Base-by-base conservation (phyloP, 106 monocot genomes). In the Dendrobium huoshanense region DNA sequence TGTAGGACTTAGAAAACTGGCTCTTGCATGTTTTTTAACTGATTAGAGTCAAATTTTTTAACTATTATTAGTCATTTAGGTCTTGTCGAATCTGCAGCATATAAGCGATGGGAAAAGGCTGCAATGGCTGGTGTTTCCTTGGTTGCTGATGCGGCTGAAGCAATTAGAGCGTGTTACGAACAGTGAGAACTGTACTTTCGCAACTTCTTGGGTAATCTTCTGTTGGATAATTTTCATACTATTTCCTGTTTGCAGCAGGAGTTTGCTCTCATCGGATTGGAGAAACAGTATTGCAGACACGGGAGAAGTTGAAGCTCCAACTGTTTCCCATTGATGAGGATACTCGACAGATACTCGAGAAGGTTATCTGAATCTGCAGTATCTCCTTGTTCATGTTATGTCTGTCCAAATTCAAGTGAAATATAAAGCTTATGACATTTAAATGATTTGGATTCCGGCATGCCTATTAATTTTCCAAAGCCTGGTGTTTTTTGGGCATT, bases 81-180 rank as follows among this genome's bases (percentile, higher is more conserved):
- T 87, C 70, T 88, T 82, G 43, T 86, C 61, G 87, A 87, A 80
- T 94, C 94, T 81, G 83, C 97, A 79, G 91, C 91, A 75, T 99
- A 93, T 83, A 95, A 82, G 73, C 89, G 87, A 87, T 95, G 98
- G 98, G 98, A 99, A 78, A 93, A 91, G 81, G 98, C 95, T 79
- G 98, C 98, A 79, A 91, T 93, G 25, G 98, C 90, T 65, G 98
- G 98, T 79, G 95, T 99, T 86, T 93, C 98, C 25, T 86, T 99
- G 49, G 95, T 99, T 88, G 98, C 98, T 86, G 98, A 99, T 91
- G 98, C 98, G 56, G 98, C 98, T 67, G 95, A 92, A 92, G 78
- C 89, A 93, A 78, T 83, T 99, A 45, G 98, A 99, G 75, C 81
- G 86, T 49, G 79, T 86, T 75, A 77, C 79, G 45, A 86, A 79